Evolutionary conservation across 768 basidiomycete genomes (phyloP).

Genomic region (Hygrophorus pudorinus): DNA sequence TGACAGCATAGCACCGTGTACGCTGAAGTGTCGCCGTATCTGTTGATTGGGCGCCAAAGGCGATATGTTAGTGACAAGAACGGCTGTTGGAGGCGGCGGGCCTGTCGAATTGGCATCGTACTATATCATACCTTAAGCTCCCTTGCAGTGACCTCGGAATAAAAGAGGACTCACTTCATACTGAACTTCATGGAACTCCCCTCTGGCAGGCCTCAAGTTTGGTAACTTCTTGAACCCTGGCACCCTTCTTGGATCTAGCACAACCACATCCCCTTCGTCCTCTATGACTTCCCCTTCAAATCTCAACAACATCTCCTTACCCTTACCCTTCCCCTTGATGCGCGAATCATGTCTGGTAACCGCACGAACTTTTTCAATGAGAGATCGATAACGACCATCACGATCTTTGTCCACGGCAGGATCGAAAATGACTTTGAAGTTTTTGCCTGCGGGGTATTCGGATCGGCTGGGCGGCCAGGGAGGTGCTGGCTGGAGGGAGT

Average conservation of each 20-base stretch:
- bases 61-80: conserved; percentile 65
- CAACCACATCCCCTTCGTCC: conserved; percentile 25
- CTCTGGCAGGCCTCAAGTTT: conserved; percentile 2
- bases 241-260: conserved; percentile 47
- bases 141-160: background rate
- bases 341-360: conserved; percentile 28
- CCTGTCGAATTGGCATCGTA: conserved; percentile 66
- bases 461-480: conserved; percentile 49
- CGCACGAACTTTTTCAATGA: conserved; percentile 32
- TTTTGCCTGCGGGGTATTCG: conserved; percentile 33
- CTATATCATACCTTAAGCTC: conserved; percentile 26
- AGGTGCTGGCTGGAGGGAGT: conserved; percentile 9
- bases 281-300: conserved; percentile 38
- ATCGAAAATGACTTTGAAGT: conserved; percentile 60
- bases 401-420: conserved; percentile 30
- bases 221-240: conserved; percentile 17
- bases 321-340: conserved; percentile 54
- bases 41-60: conserved; percentile 57
- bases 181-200: conserved; percentile 3
- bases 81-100: conserved; percentile 61
- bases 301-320: conserved; percentile 22
- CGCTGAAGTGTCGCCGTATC: conserved; percentile 55
- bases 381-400: conserved; percentile 21
- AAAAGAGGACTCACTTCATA: conserved; percentile 5
- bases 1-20: conserved; percentile 50